These are phyloP conservation scores for Lipomyces sp. DNA, from an alignment of 805 yeast genomes.

Conservation along the genomic window DNA sequence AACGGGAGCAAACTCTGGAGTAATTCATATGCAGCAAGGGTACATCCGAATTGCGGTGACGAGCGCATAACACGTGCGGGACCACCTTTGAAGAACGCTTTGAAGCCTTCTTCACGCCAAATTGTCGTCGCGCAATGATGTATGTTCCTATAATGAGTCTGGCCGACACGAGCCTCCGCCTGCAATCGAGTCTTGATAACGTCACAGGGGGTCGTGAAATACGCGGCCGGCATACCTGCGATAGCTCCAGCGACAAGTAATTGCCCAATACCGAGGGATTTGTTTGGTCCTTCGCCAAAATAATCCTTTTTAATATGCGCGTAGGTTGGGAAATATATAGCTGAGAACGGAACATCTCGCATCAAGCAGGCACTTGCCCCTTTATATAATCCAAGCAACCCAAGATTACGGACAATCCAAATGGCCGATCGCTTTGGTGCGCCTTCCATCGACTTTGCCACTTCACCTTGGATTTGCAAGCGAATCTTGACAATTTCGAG, in stretches of 20 bases:
- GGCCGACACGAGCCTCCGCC: constrained; percentile 77
- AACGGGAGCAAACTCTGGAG: constrained; percentile 80
- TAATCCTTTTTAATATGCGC: constrained; percentile 85
- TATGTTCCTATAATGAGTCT: constrained; percentile 76
- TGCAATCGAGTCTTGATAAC: constrained; percentile 95
- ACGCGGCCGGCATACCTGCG: constrained; percentile 98
- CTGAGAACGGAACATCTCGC: constrained; percentile 95
- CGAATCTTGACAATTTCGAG: constrained; percentile 94
- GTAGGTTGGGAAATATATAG: constrained; percentile 95
- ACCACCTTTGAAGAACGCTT: constrained; percentile 94
- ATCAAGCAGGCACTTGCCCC: constrained; percentile 90
- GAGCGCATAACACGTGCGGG: constrained; percentile 92
- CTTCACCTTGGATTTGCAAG: constrained; percentile 88
- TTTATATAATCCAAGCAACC: constrained; percentile 82
- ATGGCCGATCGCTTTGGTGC: constrained; percentile 62
- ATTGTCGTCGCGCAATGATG: constrained; percentile 76
- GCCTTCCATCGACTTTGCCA: constrained; percentile 48
- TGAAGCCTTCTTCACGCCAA: constrained; percentile 77
- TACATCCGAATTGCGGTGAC: constrained; percentile 97
- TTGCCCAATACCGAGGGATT: constrained; percentile 79
- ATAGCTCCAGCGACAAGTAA: constrained; percentile 84
- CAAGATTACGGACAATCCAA: constrained; percentile 75
- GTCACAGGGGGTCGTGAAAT: constrained; percentile 94
- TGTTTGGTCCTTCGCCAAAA: constrained; percentile 80
- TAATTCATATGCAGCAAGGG: constrained; percentile 94